Conservation (phyloP, 2,329 filamentous ascomycete genomes). For the Leptographium wingfieldii region DNA sequence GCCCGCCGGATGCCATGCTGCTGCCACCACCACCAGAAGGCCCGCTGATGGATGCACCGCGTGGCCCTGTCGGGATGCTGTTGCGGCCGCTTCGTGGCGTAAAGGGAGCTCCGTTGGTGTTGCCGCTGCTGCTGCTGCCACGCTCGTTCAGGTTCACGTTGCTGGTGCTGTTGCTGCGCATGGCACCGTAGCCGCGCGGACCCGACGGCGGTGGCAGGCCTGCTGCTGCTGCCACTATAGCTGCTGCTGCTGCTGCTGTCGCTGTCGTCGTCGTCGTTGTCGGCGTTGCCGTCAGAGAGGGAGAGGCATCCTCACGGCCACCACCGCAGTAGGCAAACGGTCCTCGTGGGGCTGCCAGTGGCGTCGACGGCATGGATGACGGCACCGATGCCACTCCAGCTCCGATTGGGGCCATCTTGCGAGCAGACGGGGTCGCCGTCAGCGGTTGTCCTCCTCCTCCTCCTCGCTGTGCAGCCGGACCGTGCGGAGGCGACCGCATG, state of each 20-base stretch:
- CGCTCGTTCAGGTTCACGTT: neutral
- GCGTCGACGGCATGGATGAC: neutral
- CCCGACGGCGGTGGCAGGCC: slow-evolving; percentile 7
- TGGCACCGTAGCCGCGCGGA: slow-evolving; percentile 7
- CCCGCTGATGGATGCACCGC: slow-evolving; percentile 15
- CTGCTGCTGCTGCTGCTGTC: slow-evolving; percentile 19
- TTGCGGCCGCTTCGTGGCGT: slow-evolving; percentile 12
- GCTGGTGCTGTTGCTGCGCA: neutral
- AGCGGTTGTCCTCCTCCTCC: neutral
- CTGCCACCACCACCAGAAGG: neutral
- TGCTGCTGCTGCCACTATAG: neutral
- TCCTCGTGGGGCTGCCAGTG: neutral
- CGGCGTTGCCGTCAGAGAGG: slow-evolving; percentile 12
- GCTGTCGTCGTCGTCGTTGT: slow-evolving; percentile 18
- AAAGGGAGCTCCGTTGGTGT: neutral
- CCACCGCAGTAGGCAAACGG: neutral
- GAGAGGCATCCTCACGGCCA: neutral
- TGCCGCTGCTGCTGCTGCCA: neutral
- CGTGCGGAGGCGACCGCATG: neutral
- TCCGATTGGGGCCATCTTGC: neutral
- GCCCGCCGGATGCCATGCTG: neutral
- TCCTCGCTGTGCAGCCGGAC: neutral
- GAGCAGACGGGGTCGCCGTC: neutral
- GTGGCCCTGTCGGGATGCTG: slow-evolving; percentile 31
- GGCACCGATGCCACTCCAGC: neutral